These are phyloP conservation scores for Maudiozyma bulderi DNA, from an alignment of 805 yeast species.

Conservation along the genomic window DNA sequence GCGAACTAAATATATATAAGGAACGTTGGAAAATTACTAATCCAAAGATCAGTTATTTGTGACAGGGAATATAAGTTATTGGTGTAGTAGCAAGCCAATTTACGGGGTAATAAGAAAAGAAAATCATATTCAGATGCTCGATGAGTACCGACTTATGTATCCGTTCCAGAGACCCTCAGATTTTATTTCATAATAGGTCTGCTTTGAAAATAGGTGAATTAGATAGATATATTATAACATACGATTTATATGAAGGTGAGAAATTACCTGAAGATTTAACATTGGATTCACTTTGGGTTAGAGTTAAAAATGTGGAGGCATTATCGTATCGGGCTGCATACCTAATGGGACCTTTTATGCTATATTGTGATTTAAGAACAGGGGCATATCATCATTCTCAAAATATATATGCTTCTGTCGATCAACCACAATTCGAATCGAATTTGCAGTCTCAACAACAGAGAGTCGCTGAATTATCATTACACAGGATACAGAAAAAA, in stretches of 20 bases:
- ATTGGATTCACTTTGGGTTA: slow-evolving; percentile 38
- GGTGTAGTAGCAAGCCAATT: too few relatives aligned
- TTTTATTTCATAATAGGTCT: slow-evolving; percentile 11
- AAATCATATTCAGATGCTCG: background rate
- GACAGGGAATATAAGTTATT: too few relatives aligned
- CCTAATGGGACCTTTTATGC: slow-evolving; percentile 64
- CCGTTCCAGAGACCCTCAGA: background rate
- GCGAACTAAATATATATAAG: too few relatives aligned
- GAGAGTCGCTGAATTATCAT: slow-evolving; percentile 47
- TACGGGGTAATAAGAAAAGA: background rate
- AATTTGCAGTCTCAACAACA: slow-evolving; percentile 62
- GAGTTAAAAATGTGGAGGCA: slow-evolving; percentile 51
- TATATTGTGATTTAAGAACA: slow-evolving; percentile 60
- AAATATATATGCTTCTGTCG: slow-evolving; percentile 54
- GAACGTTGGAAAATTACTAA: too few relatives aligned
- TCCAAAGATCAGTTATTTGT: too few relatives aligned
- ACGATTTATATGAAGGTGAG: slow-evolving; percentile 32
- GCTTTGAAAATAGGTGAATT: slow-evolving; percentile 48
- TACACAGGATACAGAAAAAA: slow-evolving; percentile 49
- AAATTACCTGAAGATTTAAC: slow-evolving; percentile 21
- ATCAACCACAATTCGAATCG: slow-evolving; percentile 68
- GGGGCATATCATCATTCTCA: slow-evolving; percentile 44
- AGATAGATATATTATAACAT: slow-evolving; percentile 46
- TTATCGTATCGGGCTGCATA: slow-evolving; percentile 51
- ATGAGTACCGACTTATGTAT: background rate